Conservation (phyloP, 1,284 basidiomycete species). For the Ceratobasidium sp. region DNA sequence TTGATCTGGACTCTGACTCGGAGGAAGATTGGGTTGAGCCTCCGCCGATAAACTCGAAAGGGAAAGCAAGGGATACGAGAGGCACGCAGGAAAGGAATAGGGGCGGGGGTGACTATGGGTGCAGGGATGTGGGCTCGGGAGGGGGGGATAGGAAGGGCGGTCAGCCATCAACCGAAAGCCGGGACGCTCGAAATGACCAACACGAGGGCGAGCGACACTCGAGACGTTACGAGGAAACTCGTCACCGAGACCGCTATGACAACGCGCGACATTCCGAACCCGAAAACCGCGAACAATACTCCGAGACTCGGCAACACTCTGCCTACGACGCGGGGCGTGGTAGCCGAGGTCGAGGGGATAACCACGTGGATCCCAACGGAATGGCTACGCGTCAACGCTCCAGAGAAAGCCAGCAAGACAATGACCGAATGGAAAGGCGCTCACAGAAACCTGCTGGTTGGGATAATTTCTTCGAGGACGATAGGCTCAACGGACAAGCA, state of each 20-base stretch:
- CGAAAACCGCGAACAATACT: not conserved
- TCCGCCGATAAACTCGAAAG: constrained; percentile 8
- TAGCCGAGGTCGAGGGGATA: not conserved
- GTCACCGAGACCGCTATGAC: not conserved
- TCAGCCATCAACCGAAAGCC: not conserved
- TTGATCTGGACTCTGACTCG: not conserved
- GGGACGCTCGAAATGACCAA: not conserved
- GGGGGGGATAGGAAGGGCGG: not conserved
- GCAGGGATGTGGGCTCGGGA: not conserved
- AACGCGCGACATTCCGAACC: not conserved
- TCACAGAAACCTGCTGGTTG: constrained; percentile 9
- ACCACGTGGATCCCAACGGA: too few species aligned
- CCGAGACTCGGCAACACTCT: not conserved
- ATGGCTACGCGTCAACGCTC: not conserved
- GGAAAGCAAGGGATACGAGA: not conserved
- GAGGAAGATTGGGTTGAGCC: constrained; percentile 26
- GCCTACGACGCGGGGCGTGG: not conserved
- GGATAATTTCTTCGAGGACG: constrained; percentile 27
- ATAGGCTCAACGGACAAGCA: not conserved
- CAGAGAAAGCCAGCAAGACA: not conserved
- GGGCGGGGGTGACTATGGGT: too few species aligned
- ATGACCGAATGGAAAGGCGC: not conserved
- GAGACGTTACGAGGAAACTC: not conserved
- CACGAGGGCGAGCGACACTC: not conserved
- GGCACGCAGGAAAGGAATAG: not conserved